Evolutionary conservation across 345 rosid genomes (phyloP).

Genomic region (Gossypium rotundifolium): DNA sequence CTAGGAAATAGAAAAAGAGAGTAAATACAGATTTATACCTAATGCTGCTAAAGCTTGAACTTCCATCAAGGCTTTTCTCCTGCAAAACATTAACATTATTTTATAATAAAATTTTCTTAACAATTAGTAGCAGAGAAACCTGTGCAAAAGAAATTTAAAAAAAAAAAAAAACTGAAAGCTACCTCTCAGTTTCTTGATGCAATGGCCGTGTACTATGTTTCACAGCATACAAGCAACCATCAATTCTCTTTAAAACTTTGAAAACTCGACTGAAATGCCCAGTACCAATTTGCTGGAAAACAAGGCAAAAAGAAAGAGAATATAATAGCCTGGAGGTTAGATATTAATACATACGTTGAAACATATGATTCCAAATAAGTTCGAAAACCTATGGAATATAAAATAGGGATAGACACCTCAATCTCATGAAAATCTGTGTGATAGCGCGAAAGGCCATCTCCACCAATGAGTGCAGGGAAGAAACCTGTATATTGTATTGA

Average conservation of each 20-base stretch:
- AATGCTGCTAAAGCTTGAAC: slow-evolving; percentile 96
- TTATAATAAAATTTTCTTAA: not conserved
- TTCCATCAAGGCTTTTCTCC: slow-evolving; percentile 98
- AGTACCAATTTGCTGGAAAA: slow-evolving; percentile 69
- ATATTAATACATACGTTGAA: not conserved
- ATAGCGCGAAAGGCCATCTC: slow-evolving; percentile 92
- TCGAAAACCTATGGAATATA: not conserved
- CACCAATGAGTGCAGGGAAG: slow-evolving; percentile 48
- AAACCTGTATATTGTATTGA: slow-evolving; percentile 45
- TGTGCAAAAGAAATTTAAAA: not conserved
- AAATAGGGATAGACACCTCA: slow-evolving; percentile 40
- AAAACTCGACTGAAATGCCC: slow-evolving; percentile 89
- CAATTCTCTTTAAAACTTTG: slow-evolving; percentile 88
- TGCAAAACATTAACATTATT: slow-evolving; percentile 24
- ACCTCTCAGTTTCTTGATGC: slow-evolving; percentile 79
- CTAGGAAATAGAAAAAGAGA: not conserved
- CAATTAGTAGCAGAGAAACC: not conserved
- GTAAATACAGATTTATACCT: slow-evolving; percentile 39
- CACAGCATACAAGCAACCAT: slow-evolving; percentile 94
- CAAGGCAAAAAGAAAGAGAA: slow-evolving; percentile 13
- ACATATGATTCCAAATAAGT: not conserved
- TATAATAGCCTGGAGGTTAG: not conserved
- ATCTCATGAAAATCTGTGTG: slow-evolving; percentile 91
- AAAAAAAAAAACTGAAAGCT: not conserved
- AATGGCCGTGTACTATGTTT: slow-evolving; percentile 66